Base-by-base conservation (phyloP, 768 basidiomycete genomes). In the Macrolepiota dolichaula region DNA sequence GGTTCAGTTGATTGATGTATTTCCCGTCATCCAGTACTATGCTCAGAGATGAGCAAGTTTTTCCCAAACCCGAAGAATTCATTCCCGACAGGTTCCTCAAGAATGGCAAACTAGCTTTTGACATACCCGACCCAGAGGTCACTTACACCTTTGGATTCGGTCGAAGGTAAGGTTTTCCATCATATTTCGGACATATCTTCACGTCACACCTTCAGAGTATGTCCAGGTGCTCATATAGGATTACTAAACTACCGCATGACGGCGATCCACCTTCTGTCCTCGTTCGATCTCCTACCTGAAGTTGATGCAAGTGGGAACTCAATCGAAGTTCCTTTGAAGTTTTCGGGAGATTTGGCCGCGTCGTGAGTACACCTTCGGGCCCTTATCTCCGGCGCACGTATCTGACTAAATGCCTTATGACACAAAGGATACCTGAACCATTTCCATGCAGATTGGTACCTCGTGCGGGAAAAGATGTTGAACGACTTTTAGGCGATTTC, bases 141-240 rank as follows among this genome's bases (percentile, higher is more conserved):
- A 15, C 37, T 25, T 36, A 22, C 47, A 53, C 53, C 5, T 61
- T 61, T 51, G 59, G 59, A 19, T 61, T 38, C 40, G 59, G 59
- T 55, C 59, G 59, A 38, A 51, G 59, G 46, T 27, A 49, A 11
- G 24, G 46, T 22, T 9, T 9, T 27, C 25, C 5, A 9, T 1
- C 10, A 11, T n/a, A 22, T 13, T 27, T 24, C 47, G 11, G 24
- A 24, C 24, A 12, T 24, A 11, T 27, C 11, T 11, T 13, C 22
- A 24, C 29, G 29, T 7, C 29, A 7, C 29, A 24, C 9, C 47
- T 10, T 10, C 22, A 49, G 47, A 24, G 61, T 65, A 24, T 68
- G 67, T 40, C 68, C 66, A 24, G 68, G 68, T 3, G 57, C 62
- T 2, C 60, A 61, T 27, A 36, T 66, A 19, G 60, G 60, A n/a